Evolutionary conservation across 805 yeast genomes (phyloP).

Genomic region (Nakazawaea peltata): DNA sequence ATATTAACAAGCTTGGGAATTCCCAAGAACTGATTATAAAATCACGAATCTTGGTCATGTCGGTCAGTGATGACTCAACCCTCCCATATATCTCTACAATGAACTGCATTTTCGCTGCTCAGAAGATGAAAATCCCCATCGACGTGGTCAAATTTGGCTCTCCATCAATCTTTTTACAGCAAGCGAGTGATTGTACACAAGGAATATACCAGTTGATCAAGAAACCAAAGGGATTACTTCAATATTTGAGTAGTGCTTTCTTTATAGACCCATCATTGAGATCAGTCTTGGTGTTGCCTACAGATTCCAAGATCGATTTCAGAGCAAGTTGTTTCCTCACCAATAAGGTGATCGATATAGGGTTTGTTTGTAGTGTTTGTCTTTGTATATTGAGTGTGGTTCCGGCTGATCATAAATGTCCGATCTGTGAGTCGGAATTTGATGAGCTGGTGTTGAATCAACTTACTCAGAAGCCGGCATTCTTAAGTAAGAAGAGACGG

Average conservation of each 20-base stretch:
- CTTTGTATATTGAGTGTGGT: conserved; percentile 67
- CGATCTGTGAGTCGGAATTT: conserved; percentile 78
- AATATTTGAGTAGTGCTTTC: conserved; percentile 74
- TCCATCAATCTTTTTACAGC: conserved; percentile 81
- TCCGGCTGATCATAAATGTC: conserved; percentile 66
- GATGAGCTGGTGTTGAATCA: conserved; percentile 55
- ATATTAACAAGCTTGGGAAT: conserved; percentile 56
- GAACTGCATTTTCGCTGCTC: conserved; percentile 95
- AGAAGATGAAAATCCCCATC: conserved; percentile 80
- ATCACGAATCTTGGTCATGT: conserved; percentile 56
- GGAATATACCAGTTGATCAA: conserved; percentile 75
- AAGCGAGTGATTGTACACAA: conserved; percentile 90
- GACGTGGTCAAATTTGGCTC: conserved; percentile 79
- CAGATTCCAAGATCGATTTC: conserved; percentile 81
- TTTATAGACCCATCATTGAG: conserved; percentile 81
- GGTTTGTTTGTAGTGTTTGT: conserved; percentile 93
- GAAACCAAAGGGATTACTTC: conserved; percentile 71
- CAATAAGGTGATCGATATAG: conserved; percentile 85
- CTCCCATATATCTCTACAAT: conserved; percentile 85
- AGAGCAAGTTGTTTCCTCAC: conserved; percentile 91
- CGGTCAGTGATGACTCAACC: conserved; percentile 66
- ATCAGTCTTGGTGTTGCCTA: conserved; percentile 70
- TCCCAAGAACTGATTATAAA: conserved; percentile 36
- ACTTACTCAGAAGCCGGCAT: conserved; percentile 48
- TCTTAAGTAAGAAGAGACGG: neutral